Evolutionary conservation across 2,329 filamentous ascomycete species (phyloP).

Genomic region (Chalara sp.): DNA sequence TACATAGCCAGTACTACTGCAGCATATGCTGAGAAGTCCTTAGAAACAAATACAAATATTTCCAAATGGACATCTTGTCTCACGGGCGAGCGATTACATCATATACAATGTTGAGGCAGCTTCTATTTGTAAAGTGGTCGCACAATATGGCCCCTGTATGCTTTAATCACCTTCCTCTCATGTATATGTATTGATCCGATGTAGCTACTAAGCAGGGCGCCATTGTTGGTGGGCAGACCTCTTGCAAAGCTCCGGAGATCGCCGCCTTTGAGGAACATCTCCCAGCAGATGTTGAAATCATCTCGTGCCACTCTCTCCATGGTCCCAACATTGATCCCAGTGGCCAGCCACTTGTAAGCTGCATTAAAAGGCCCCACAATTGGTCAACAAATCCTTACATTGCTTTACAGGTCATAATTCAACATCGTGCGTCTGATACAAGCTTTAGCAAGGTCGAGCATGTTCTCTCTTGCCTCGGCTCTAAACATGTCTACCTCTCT

Average conservation of each 20-base stretch:
- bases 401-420: conserved; percentile 61
- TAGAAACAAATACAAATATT: conserved; percentile 84
- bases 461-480: conserved; percentile 76
- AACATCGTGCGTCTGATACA: conserved; percentile 76
- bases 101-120: conserved; percentile 98
- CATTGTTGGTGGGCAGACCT: conserved; percentile 95
- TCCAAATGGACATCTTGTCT: conserved; percentile 91
- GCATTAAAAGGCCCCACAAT: background rate
- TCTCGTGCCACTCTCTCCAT: conserved; percentile 95
- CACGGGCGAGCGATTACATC: conserved; percentile 94
- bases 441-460: conserved; percentile 73
- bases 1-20: conserved; percentile 28
- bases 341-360: conserved; percentile 74
- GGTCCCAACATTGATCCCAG: conserved; percentile 83
- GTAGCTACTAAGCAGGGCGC: conserved; percentile 89
- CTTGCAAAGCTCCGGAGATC: conserved; percentile 96
- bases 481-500: conserved; percentile 80
- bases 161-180: conserved; percentile 8
- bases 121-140: conserved; percentile 80
- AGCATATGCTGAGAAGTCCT: conserved; percentile 31
- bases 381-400: conserved; percentile 1
- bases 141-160: conserved; percentile 88
- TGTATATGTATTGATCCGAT: background rate
- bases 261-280: conserved; percentile 86
- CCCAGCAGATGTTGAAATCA: conserved; percentile 81